Evolutionary conservation across 2,329 filamentous ascomycete genomes (phyloP).

Genomic region (Penicillium sp.): DNA sequence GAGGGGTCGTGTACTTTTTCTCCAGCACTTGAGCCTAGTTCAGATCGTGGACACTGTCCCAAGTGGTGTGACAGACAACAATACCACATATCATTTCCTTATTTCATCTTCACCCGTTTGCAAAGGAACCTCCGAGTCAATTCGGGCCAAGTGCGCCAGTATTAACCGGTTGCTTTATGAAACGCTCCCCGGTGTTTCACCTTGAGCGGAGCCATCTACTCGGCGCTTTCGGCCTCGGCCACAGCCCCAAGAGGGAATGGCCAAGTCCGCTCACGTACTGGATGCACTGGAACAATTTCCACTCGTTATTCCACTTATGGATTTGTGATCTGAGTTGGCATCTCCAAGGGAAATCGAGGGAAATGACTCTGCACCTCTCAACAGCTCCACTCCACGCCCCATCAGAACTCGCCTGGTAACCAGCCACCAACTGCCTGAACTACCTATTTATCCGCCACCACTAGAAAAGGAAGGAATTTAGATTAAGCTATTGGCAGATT

Average conservation of each 20-base stretch:
- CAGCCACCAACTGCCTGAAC: not conserved
- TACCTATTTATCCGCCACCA: not conserved
- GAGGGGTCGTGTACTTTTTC: not conserved
- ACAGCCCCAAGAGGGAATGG: slow-evolving; percentile 13
- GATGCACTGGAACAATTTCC: slow-evolving; percentile 16
- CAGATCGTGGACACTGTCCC: not conserved
- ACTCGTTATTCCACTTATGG: slow-evolving; percentile 12
- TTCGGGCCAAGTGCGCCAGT: slow-evolving; percentile 6
- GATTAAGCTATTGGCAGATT: slow-evolving; percentile 6
- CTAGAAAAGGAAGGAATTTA: slow-evolving; percentile 1
- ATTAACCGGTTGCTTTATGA: slow-evolving; percentile 5
- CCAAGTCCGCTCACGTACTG: slow-evolving; percentile 3
- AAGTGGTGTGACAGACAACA: slow-evolving; percentile 1
- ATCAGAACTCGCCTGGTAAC: not conserved
- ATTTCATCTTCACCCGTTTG: slow-evolving; percentile 1
- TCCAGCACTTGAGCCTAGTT: not conserved
- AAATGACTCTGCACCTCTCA: slow-evolving; percentile 10
- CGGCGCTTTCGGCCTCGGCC: slow-evolving; percentile 11
- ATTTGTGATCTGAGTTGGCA: not conserved
- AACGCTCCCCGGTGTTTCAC: slow-evolving; percentile 22
- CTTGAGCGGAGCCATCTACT: slow-evolving; percentile 19
- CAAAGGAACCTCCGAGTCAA: slow-evolving; percentile 11
- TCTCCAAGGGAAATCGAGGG: not conserved
- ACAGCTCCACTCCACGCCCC: slow-evolving; percentile 9
- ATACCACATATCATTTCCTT: not conserved